Evolutionary conservation across 345 rosid genomes (phyloP).

Genomic region (Melaleuca quinquenervia): DNA sequence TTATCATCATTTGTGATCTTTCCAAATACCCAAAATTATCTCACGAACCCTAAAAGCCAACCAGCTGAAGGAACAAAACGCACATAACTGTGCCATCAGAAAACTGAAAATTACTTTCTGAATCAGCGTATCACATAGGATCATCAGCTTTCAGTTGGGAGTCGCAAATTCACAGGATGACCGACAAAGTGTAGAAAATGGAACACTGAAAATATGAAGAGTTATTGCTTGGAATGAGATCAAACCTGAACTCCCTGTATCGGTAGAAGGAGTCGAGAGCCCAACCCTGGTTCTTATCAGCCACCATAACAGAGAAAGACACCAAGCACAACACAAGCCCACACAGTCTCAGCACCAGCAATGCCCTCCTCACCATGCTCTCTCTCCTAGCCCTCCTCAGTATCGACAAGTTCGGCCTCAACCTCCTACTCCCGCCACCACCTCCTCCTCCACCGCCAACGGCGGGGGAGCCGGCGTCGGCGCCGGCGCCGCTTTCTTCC

Average conservation of each 20-base stretch:
- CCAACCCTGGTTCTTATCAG: constrained; percentile 85
- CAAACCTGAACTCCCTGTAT: constrained; percentile 76
- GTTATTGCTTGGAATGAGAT: background rate
- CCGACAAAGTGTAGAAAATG: background rate
- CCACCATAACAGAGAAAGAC: constrained; percentile 68
- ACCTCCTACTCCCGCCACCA: constrained; percentile 13
- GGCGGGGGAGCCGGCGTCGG: background rate
- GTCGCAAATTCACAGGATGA: background rate
- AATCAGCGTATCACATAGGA: background rate
- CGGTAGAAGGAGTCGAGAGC: constrained; percentile 74
- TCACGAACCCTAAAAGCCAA: background rate
- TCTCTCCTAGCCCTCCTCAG: constrained; percentile 39
- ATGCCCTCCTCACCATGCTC: constrained; percentile 21
- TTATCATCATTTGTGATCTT: background rate
- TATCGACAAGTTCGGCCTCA: constrained; percentile 31
- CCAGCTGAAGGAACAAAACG: background rate
- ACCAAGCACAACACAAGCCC: constrained; percentile 58
- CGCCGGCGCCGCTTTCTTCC: background rate
- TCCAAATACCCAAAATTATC: background rate
- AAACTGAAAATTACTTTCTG: background rate
- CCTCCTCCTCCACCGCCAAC: background rate
- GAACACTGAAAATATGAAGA: background rate
- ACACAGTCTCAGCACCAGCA: constrained; percentile 48
- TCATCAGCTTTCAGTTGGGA: background rate
- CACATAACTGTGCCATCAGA: background rate